Evolutionary conservation across 1,284 basidiomycete species (phyloP).

Genomic region (Pseudozyma sp.): DNA sequence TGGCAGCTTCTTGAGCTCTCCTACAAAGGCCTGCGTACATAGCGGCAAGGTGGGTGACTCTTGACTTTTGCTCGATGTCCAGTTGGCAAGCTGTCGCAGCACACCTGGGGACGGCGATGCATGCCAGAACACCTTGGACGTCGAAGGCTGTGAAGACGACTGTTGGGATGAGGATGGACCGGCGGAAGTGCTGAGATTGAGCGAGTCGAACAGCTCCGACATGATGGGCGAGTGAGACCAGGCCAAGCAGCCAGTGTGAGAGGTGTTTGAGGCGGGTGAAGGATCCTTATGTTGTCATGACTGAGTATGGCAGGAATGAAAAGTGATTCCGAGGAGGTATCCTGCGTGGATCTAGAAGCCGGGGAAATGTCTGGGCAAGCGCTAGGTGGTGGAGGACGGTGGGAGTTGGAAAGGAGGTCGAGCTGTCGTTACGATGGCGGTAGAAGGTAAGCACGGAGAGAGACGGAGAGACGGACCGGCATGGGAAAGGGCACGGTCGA

Average conservation of each 20-base stretch:
- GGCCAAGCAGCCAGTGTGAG: background rate
- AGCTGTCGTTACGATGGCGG: too few relatives aligned
- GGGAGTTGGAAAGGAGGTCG: too few relatives aligned
- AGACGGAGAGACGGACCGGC: too few relatives aligned
- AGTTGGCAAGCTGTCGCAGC: constrained; percentile 27
- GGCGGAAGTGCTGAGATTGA: constrained; percentile 37
- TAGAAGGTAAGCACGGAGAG: too few relatives aligned
- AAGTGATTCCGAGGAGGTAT: background rate
- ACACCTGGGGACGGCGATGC: constrained; percentile 45
- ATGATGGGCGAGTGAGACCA: constrained; percentile 10
- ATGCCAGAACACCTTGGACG: constrained; percentile 51
- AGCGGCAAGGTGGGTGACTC: constrained; percentile 43
- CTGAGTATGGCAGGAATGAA: background rate
- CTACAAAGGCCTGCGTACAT: constrained; percentile 50
- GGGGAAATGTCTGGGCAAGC: background rate
- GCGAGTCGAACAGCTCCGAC: constrained; percentile 55
- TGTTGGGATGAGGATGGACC: constrained; percentile 44
- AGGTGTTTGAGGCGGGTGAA: background rate
- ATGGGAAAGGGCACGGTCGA: background rate
- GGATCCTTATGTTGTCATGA: constrained; percentile 23
- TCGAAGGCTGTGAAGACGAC: constrained; percentile 46
- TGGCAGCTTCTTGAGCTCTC: constrained; percentile 45
- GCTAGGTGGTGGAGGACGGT: background rate
- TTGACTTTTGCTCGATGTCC: constrained; percentile 39
- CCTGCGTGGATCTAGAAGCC: too few relatives aligned